A percentile compares a stretch with the other conserved stretches of the same genome.
Evolutionary conservation across 2,329 filamentous ascomycete species (phyloP).

Genomic region (Raffaelea arxii): DNA sequence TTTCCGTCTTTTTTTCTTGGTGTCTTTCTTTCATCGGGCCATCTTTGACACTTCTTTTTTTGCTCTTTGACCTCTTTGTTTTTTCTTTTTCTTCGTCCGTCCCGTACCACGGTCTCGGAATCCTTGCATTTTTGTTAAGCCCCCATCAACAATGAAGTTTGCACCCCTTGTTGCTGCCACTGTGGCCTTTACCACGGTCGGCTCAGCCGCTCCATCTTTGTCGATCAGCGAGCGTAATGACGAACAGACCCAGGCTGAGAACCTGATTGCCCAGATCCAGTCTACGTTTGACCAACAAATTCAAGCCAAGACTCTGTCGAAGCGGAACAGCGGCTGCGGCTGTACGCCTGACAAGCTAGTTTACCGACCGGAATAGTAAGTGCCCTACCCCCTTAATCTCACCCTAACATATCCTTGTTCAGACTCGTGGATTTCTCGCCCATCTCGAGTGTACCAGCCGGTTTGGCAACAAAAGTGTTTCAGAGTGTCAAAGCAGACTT

Average conservation of each 20-base stretch:
- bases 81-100: not conserved
- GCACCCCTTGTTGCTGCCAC: not conserved
- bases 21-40: not conserved
- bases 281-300: not conserved
- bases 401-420: too few species aligned
- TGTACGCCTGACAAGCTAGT: not conserved
- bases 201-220: not conserved
- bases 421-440: too few species aligned
- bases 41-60: not conserved
- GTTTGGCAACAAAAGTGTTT: too few species aligned
- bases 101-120: not conserved
- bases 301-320: not conserved
- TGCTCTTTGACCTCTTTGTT: not conserved
- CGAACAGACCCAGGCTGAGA: not conserved
- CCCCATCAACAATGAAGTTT: slow-evolving; percentile 1
- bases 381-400: too few species aligned
- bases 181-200: not conserved
- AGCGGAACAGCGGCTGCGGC: not conserved
- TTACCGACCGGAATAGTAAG: slow-evolving; percentile 5
- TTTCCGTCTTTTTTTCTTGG: not conserved
- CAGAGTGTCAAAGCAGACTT: too few species aligned
- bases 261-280: not conserved
- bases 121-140: not conserved
- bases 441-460: too few species aligned
- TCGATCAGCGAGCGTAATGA: not conserved